These are phyloP conservation scores for Botrytis tulipae DNA, from an alignment of 2,329 filamentous ascomycete genomes.

Conservation along the genomic window DNA sequence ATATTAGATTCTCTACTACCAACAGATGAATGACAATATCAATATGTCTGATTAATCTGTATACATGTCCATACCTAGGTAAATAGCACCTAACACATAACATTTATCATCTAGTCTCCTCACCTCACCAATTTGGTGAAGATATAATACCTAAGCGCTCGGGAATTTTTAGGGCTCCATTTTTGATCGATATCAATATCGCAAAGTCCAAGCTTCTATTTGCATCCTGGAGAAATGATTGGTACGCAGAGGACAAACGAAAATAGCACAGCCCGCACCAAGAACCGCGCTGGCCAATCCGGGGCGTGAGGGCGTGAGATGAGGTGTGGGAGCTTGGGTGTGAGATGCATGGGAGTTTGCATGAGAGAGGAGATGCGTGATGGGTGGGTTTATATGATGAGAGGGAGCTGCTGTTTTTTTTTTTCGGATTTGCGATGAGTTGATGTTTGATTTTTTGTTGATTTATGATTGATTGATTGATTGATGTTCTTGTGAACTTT, in stretches of 20 bases:
- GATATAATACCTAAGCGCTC: constrained; percentile 4
- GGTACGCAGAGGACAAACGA: background rate
- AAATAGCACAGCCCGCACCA: constrained; percentile 11
- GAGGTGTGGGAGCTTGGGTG: background rate
- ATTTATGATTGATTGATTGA: background rate
- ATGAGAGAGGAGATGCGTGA: background rate
- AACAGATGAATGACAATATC: background rate
- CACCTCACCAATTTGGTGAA: background rate
- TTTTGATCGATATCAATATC: background rate
- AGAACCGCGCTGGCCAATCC: constrained; percentile 9
- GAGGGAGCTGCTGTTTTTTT: background rate
- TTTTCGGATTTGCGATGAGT: background rate
- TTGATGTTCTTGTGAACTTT: background rate
- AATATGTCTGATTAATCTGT: background rate
- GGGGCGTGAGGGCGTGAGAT: background rate
- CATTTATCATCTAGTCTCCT: background rate
- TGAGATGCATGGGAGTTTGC: background rate
- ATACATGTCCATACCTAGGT: background rate
- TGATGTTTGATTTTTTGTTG: background rate
- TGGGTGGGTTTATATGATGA: constrained; percentile 2
- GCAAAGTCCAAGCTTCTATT: background rate
- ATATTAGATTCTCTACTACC: background rate
- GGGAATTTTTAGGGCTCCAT: background rate
- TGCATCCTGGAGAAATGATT: background rate
- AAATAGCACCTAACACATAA: background rate